phyloP scores from a whole-genome alignment of 179 eudicot species.

The Patellifolia procumbens region DNA sequence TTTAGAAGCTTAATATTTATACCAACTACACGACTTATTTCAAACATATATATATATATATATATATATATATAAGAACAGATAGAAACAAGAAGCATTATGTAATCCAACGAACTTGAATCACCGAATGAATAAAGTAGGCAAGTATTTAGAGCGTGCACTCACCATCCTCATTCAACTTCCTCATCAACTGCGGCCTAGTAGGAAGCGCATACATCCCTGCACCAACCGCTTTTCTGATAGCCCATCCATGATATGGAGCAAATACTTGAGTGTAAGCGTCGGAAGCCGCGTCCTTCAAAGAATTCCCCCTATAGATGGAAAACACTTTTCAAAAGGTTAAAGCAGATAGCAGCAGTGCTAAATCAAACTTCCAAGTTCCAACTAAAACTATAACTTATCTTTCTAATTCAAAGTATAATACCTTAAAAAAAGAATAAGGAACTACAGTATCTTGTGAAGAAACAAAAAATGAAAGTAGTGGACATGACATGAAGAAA shows the following conservation, averaged over 20 bases:
- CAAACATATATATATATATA: no score
- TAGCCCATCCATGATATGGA: slow-evolving; percentile 96
- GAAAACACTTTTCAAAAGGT: background rate
- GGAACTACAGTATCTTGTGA: background rate
- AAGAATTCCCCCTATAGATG: slow-evolving; percentile 58
- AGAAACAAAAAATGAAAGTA: background rate
- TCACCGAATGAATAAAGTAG: background rate
- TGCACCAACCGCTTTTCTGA: slow-evolving; percentile 89
- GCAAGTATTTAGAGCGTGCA: slow-evolving; percentile 7
- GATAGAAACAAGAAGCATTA: background rate
- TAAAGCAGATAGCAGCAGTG: background rate
- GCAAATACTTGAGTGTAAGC: slow-evolving; percentile 90
- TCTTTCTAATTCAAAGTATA: background rate
- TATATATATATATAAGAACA: background rate
- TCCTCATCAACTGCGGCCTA: slow-evolving; percentile 61
- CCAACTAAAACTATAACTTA: background rate
- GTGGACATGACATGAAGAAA: background rate
- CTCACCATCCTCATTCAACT: slow-evolving; percentile 91
- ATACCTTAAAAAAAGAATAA: background rate
- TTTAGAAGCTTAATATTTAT: background rate
- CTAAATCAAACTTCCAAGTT: background rate
- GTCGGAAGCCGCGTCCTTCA: slow-evolving; percentile 80
- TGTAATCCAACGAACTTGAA: background rate
- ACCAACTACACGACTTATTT: background rate
- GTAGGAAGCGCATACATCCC: slow-evolving; percentile 98